Evolutionary conservation across 2,329 filamentous ascomycete genomes (phyloP), one percentile per base, ranked within the genome.

Genomic region (Alternaria viburni): DNA sequence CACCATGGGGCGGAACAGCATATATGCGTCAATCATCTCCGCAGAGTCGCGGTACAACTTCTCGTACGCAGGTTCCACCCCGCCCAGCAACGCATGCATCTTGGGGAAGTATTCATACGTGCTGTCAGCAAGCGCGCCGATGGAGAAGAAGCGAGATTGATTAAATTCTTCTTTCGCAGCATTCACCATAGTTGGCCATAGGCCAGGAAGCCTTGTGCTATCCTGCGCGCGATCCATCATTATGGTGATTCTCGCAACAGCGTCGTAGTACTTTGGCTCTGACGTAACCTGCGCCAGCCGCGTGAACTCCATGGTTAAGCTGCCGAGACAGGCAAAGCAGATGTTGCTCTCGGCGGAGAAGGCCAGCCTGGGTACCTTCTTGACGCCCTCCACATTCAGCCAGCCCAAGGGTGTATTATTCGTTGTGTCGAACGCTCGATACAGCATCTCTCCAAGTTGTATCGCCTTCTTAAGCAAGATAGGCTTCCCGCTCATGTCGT

Each of bases 1-100:
- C 2, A 79, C 66, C 67, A 77, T 73, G 15, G 85, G 84, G 11
- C 84, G 81, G 71, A 83, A 87, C 9, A 87, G 75, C 61, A 83
- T 82, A 72, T 85, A 75, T 52, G 82, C 78, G 54, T 82, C 82
- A 8, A 83, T 83, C 28, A 82, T 77, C 9, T 70, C 57, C 56
- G 81, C 80, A 4, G 79, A 78, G 45, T 78, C 81, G 67, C 90
- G 86, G 73, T 89, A 93, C 15, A 89, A 78, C 13, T 84, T 85
- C 17, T 81, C 70, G 70, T 86, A 87, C 10, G 82, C 76, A 0
- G 81, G 79, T 6, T 83, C 80, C 2, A 79, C 67, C 7, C 85
- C 85, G 12, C 77, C 77, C 10, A 79, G 71, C 8, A 80, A 70
- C 28, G 74, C 70, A 57, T 70, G 66, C 68, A 74, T 77, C 57